phyloP scores from a whole-genome alignment of 352 stramenopile species.

The Globisporangium recalcitrans region DNA sequence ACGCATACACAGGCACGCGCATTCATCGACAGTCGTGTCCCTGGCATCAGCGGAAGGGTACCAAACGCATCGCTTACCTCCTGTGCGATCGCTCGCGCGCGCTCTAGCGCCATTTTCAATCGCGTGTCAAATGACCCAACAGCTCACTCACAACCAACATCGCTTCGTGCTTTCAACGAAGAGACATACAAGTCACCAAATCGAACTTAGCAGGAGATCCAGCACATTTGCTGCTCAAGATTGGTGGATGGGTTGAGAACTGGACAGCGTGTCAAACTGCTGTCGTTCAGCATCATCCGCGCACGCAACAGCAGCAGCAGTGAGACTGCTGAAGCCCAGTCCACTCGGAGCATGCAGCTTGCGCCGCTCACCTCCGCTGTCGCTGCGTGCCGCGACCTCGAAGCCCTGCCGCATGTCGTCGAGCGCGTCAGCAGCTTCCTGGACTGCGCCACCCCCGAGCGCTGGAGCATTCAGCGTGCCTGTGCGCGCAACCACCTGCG shows the following conservation, averaged over 20 bases:
- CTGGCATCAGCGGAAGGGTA: not conserved
- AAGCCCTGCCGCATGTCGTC: not conserved
- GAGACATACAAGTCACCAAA: not conserved
- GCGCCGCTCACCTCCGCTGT: not conserved
- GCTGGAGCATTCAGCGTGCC: not conserved
- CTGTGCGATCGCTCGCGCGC: not conserved
- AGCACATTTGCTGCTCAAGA: no score
- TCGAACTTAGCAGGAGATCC: not conserved
- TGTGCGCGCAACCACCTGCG: not conserved
- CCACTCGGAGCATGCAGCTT: not conserved
- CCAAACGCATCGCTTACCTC: not conserved
- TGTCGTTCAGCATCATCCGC: not conserved
- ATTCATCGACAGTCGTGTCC: not conserved
- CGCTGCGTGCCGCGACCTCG: not conserved
- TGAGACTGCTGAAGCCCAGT: not conserved
- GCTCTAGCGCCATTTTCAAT: not conserved
- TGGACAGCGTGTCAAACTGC: no score
- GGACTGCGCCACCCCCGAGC: not conserved
- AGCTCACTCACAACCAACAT: not conserved
- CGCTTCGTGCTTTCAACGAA: not conserved
- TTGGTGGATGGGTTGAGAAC: not conserved
- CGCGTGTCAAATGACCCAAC: not conserved
- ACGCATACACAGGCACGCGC: not conserved
- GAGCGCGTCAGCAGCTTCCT: conserved; percentile 2
- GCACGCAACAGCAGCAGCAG: not conserved